These are phyloP conservation scores for Aspergillus carbonarius DNA, from an alignment of 2,329 filamentous ascomycete genomes.

Conservation along the genomic window DNA sequence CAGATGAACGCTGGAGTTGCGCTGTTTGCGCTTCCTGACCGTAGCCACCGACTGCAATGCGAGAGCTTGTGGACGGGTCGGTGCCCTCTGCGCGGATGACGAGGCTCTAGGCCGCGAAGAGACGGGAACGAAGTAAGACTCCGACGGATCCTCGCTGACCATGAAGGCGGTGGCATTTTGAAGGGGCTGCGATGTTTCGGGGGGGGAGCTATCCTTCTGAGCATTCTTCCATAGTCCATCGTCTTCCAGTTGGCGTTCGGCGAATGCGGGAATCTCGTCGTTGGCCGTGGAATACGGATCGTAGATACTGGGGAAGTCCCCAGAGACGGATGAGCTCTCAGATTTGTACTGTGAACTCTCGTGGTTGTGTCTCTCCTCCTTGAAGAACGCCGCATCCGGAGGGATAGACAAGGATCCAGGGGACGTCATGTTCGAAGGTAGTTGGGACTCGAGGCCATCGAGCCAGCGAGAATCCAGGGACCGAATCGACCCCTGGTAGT, in stretches of 20 bases:
- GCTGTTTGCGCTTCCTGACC: slow-evolving; percentile 39
- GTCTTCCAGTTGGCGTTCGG: slow-evolving; percentile 33
- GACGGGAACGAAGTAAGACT: slow-evolving; percentile 27
- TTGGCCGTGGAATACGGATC: slow-evolving; percentile 36
- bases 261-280: slow-evolving; percentile 30
- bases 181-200: slow-evolving; percentile 25
- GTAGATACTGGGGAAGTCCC: slow-evolving; percentile 33
- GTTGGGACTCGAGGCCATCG: slow-evolving; percentile 33
- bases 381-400: slow-evolving; percentile 17
- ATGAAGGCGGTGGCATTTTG: slow-evolving; percentile 36
- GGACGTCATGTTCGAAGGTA: slow-evolving; percentile 30
- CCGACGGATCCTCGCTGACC: slow-evolving; percentile 35
- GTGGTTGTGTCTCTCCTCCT: slow-evolving; percentile 20
- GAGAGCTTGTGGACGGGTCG: slow-evolving; percentile 30
- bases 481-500: slow-evolving; percentile 28
- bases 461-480: slow-evolving; percentile 37
- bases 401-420: slow-evolving; percentile 24
- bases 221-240: slow-evolving; percentile 32
- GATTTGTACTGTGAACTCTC: slow-evolving; percentile 37
- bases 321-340: slow-evolving; percentile 39
- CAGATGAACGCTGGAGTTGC: slow-evolving; percentile 25
- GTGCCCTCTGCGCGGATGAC: slow-evolving; percentile 24
- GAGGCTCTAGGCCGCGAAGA: slow-evolving; percentile 26
- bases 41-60: slow-evolving; percentile 33
- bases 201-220: slow-evolving; percentile 25